Conservation (phyloP, 2,329 filamentous ascomycete genomes). For the Diaporthe capsici region DNA sequence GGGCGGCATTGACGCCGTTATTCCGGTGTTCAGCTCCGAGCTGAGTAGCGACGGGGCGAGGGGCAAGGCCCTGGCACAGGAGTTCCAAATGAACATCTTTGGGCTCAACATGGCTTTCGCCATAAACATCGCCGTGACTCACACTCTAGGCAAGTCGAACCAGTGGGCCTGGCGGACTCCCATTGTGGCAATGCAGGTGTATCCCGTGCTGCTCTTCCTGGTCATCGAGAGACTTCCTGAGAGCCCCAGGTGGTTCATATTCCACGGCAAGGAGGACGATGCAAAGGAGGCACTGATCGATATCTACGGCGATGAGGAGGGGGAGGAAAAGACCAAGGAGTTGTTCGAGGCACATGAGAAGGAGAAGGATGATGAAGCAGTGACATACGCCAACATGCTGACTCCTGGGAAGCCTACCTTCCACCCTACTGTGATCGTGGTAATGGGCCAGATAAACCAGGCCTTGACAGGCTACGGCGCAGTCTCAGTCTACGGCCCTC, state of each 20-base stretch:
- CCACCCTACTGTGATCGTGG: constrained; percentile 71
- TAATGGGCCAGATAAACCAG: constrained; percentile 76
- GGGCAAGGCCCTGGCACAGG: constrained; percentile 71
- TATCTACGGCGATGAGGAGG: constrained; percentile 63
- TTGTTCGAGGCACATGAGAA: constrained; percentile 64
- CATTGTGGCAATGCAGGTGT: constrained; percentile 73
- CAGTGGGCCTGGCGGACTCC: constrained; percentile 75
- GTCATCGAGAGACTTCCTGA: constrained; percentile 69
- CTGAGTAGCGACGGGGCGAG: constrained; percentile 68
- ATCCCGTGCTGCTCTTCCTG: constrained; percentile 66
- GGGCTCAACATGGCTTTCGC: constrained; percentile 72
- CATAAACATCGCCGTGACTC: constrained; percentile 69
- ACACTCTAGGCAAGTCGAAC: constrained; percentile 65
- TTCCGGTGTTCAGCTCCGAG: constrained; percentile 72
- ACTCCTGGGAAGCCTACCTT: constrained; percentile 68
- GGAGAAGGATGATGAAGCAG: constrained; percentile 58
- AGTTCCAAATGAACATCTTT: constrained; percentile 76
- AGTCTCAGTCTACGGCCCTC: constrained; percentile 73
- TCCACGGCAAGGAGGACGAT: constrained; percentile 63
- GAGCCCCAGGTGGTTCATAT: constrained; percentile 70
- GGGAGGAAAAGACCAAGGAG: constrained; percentile 53
- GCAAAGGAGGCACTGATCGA: constrained; percentile 62
- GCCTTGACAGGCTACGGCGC: constrained; percentile 71
- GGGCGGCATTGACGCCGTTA: constrained; percentile 72
- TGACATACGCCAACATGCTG: constrained; percentile 71